phyloP scores from a whole-genome alignment of 768 basidiomycete genomes.

The Lentinula aciculospora region DNA sequence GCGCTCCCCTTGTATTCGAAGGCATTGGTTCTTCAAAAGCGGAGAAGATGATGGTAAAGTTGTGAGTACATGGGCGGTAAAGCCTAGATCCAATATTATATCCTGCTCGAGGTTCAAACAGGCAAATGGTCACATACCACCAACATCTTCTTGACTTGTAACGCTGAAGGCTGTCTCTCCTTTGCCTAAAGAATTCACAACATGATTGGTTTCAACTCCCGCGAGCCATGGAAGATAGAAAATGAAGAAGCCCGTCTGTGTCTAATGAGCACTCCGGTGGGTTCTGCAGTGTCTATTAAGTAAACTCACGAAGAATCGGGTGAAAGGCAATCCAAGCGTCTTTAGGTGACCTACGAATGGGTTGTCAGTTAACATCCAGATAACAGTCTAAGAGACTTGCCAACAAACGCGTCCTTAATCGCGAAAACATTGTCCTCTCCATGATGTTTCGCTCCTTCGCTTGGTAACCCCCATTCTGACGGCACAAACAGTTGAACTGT shows the following conservation, averaged over 20 bases:
- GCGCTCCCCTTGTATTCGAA: not conserved
- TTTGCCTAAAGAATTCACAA: not conserved
- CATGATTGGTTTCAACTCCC: not conserved
- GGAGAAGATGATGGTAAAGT: not conserved
- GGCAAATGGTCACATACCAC: not conserved
- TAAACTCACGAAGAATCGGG: conserved; percentile 1
- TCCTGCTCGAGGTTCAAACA: not conserved
- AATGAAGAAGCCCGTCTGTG: not conserved
- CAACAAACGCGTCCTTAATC: not conserved
- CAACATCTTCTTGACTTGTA: not conserved
- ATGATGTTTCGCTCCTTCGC: not conserved
- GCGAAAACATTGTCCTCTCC: not conserved
- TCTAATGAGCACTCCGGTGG: not conserved
- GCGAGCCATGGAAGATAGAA: not conserved
- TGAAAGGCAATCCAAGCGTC: not conserved
- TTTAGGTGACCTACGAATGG: not conserved
- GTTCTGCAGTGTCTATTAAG: not conserved
- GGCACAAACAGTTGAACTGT: conserved; percentile 1
- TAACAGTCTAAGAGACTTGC: not conserved
- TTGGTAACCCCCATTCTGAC: not conserved
- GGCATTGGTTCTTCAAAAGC: not conserved
- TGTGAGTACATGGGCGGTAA: conserved; percentile 1
- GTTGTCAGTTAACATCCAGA: not conserved
- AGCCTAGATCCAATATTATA: not conserved
- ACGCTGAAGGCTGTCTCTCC: not conserved